phyloP scores from a whole-genome alignment of 2,329 filamentous ascomycete species.

The Emergomyces pasteurianus region DNA sequence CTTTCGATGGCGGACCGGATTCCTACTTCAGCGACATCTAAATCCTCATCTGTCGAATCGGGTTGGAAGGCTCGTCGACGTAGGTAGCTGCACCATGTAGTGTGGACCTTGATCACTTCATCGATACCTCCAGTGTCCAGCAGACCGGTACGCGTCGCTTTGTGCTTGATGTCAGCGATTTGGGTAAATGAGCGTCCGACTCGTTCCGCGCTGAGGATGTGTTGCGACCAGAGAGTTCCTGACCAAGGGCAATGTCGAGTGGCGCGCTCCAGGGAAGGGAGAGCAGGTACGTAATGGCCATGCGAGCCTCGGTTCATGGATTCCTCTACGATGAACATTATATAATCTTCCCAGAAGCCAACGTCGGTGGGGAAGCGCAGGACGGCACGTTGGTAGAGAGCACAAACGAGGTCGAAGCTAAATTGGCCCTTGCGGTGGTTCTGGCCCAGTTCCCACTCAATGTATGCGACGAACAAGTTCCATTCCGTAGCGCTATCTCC shows the following conservation, averaged over 20 bases:
- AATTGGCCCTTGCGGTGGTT: constrained; percentile 44
- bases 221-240: constrained; percentile 79
- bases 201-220: constrained; percentile 73
- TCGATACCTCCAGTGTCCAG: constrained; percentile 78
- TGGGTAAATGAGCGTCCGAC: constrained; percentile 63
- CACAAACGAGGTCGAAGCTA: constrained; percentile 42
- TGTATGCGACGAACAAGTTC: constrained; percentile 51
- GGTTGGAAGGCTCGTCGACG: constrained; percentile 71
- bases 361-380: constrained; percentile 61
- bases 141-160: constrained; percentile 73
- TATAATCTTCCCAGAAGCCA: constrained; percentile 69
- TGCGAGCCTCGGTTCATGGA: constrained; percentile 31
- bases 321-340: constrained; percentile 55
- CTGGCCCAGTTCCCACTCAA: constrained; percentile 70
- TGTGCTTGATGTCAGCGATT: constrained; percentile 83
- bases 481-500: constrained; percentile 43
- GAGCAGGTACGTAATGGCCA: constrained; percentile 36
- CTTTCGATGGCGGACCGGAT: constrained; percentile 77
- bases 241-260: constrained; percentile 91
- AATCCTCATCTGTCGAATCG: constrained; percentile 64
- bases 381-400: constrained; percentile 68
- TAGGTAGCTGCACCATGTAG: constrained; percentile 89
- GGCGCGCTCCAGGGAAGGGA: constrained; percentile 66
- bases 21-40: constrained; percentile 82
- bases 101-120: constrained; percentile 79